Base-by-base conservation (phyloP, 805 yeast genomes). In the Nakazawaea wyomingensis region DNA sequence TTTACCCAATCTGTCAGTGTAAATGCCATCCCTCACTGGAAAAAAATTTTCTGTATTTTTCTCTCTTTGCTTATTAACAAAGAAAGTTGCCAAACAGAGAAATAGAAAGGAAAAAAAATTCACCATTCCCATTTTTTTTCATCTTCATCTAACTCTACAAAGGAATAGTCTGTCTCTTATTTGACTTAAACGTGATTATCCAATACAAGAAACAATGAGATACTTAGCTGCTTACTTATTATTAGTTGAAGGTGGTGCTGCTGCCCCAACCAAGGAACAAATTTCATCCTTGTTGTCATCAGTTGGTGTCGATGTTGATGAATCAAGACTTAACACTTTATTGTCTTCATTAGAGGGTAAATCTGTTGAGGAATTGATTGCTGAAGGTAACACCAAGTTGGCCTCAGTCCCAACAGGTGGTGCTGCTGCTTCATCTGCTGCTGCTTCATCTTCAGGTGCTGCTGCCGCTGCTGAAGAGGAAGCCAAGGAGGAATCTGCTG, bases 211-310 rank as follows among this genome's bases (percentile, higher is more conserved):
- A 49, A 53, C 48, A 54, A 64, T 89, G 97, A 93, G 89, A 86
- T 91, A 91, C 83, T 85, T 93, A 77, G 99, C 99, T 76, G 98
- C 99, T 74, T 93, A 93, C 81, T 85, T 93, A 74, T 85, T 91
- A 76, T 82, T 93, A 74, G 89, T 84, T 77, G 89, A 93, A 71
- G 96, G 96, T 74, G 99, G 98, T 71, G 82, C 81, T 78, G 70
- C 89, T 68, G 66, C 93, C 63, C 98, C 99, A 74, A 76, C 96
- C 59, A 95, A 96, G 61, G 81, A 85, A 65, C 91, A 88, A 72
- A 79, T 93, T 79, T 75, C 86, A 73, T 63, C 83, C 59, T 84
- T 93, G 64, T 82, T 93, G 68, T 84, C 86, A 68, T 76, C 98
- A 48, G 98, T 91, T 63, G 97, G 97, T 72, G 82, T 87, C 60